These are phyloP conservation scores for Aspergillus fischeri DNA, from an alignment of 2,329 filamentous ascomycete species.

Conservation along the genomic window DNA sequence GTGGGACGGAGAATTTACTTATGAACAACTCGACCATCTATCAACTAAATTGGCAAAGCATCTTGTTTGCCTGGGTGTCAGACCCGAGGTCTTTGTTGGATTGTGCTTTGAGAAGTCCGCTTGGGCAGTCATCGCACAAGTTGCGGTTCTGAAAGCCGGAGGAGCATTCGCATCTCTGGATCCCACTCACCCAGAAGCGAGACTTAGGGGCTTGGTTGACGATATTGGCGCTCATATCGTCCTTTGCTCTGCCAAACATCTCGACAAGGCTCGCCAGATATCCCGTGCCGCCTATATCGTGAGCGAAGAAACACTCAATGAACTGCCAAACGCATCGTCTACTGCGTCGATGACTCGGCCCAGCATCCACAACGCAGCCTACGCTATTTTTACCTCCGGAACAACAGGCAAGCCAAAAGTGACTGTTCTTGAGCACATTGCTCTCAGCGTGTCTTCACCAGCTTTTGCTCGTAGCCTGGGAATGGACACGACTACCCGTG, in stretches of 20 bases:
- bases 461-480: conserved; percentile 50
- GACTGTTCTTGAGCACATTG: conserved; percentile 58
- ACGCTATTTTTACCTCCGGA: conserved; percentile 58
- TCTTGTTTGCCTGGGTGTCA: conserved; percentile 36
- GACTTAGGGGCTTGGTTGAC: conserved; percentile 32
- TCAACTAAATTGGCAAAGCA: conserved; percentile 35
- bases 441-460: conserved; percentile 53
- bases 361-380: conserved; percentile 43
- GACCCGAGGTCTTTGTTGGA: conserved; percentile 36
- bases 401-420: conserved; percentile 57
- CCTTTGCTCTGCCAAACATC: conserved; percentile 29
- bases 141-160: conserved; percentile 41
- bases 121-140: conserved; percentile 40
- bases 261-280: conserved; percentile 27
- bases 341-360: conserved; percentile 11
- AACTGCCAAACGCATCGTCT: conserved; percentile 21
- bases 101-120: conserved; percentile 43
- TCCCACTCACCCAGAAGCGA: conserved; percentile 36
- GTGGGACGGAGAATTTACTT: conserved; percentile 37
- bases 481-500: conserved; percentile 51
- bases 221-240: conserved; percentile 33
- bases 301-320: conserved; percentile 22
- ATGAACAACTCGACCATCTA: conserved; percentile 34
- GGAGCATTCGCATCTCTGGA: conserved; percentile 42
- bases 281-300: conserved; percentile 26